Conservation (phyloP, 139 green algal genomes). For the Medakamo hakoo region DNA sequence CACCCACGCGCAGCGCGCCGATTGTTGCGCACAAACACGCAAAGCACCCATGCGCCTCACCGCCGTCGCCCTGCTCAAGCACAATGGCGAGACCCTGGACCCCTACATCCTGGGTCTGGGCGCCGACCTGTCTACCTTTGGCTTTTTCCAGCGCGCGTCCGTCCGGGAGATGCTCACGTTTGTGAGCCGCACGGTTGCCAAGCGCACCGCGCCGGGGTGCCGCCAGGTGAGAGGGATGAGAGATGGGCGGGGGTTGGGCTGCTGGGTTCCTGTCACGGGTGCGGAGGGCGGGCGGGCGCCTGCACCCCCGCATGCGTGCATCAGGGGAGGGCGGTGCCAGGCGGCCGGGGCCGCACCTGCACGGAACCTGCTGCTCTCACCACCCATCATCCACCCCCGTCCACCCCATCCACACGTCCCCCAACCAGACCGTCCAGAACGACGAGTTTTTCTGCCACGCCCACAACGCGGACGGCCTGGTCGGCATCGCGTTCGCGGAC, state of each 20-base stretch:
- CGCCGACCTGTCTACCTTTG: slow-evolving; percentile 77
- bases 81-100: slow-evolving; percentile 42
- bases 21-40: too few species aligned
- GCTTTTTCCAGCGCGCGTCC: slow-evolving; percentile 71
- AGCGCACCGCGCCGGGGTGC: slow-evolving; percentile 61
- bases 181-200: slow-evolving; percentile 74
- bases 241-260: too few species aligned
- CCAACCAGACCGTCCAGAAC: slow-evolving; percentile 45
- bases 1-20: too few species aligned
- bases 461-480: slow-evolving; percentile 73
- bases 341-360: too few species aligned
- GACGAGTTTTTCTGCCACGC: slow-evolving; percentile 92
- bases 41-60: slow-evolving; percentile 23
- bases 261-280: too few species aligned
- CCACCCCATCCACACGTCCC: too few species aligned
- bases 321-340: too few species aligned
- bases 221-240: slow-evolving; percentile 29
- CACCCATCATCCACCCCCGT: too few species aligned
- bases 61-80: slow-evolving; percentile 43
- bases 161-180: slow-evolving; percentile 93
- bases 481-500: slow-evolving; percentile 78
- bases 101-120: slow-evolving; percentile 58
- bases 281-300: background rate
- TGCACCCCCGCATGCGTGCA: too few species aligned
- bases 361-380: too few species aligned